These are phyloP conservation scores for Grifola frondosa DNA, from an alignment of 1,284 basidiomycete genomes.

Conservation along the genomic window DNA sequence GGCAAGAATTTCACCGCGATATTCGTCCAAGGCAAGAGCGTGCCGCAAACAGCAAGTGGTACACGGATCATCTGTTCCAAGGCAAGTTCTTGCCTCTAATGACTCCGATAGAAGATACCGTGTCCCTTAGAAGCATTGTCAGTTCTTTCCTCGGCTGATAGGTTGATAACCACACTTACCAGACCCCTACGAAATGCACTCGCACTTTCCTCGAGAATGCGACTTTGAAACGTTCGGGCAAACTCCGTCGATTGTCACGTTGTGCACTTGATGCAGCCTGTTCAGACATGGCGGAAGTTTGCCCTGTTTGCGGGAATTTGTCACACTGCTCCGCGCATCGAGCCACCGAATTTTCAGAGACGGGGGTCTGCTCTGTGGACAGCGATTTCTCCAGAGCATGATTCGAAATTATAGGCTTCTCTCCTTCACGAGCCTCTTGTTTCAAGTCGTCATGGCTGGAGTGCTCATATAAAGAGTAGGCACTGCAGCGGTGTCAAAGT, in stretches of 20 bases:
- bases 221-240: conserved; percentile 32
- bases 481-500: conserved; percentile 26
- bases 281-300: too few species aligned
- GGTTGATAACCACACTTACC: conserved; percentile 25
- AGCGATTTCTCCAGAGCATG: neutral
- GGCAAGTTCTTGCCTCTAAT: conserved; percentile 27
- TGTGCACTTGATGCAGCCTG: too few species aligned
- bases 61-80: conserved; percentile 15
- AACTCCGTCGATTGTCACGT: too few species aligned
- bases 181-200: conserved; percentile 44
- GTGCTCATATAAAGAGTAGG: conserved; percentile 41
- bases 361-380: too few species aligned
- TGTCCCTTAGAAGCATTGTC: conserved; percentile 37
- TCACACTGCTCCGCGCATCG: too few species aligned
- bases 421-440: conserved; percentile 2
- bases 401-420: too few species aligned
- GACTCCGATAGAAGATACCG: conserved; percentile 39
- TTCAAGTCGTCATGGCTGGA: too few species aligned
- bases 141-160: neutral
- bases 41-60: conserved; percentile 35
- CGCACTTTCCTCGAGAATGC: conserved; percentile 34
- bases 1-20: conserved; percentile 27
- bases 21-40: conserved; percentile 29
- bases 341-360: too few species aligned
- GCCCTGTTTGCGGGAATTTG: too few species aligned